Percentiles rank a stretch among this genome's conserved stretches.
phyloP scores from a whole-genome alignment of 2,329 filamentous ascomycete species.

The Phoma sp. region DNA sequence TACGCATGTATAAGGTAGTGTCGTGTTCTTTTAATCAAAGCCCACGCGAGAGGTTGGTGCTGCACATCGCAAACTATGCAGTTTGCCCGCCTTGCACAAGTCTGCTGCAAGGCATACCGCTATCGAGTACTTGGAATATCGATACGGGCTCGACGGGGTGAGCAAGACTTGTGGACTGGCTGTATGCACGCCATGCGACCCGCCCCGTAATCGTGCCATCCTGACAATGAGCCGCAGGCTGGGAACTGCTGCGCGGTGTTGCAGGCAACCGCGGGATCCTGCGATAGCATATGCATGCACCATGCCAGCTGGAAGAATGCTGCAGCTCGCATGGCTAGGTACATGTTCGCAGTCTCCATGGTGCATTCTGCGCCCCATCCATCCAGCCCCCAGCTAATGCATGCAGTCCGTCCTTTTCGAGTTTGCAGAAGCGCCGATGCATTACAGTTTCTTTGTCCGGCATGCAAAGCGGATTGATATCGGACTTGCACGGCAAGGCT shows the following conservation, averaged over 20 bases:
- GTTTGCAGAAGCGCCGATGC: background rate
- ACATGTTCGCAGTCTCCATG: background rate
- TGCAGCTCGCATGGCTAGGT: background rate
- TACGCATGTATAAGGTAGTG: background rate
- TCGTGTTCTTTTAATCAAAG: background rate
- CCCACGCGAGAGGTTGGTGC: background rate
- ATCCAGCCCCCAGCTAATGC: too few species aligned
- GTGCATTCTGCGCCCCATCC: too few species aligned
- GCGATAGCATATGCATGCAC: background rate
- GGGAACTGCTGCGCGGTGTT: background rate
- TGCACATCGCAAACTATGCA: background rate
- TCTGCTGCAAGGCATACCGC: background rate
- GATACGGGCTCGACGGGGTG: background rate
- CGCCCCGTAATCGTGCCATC: background rate
- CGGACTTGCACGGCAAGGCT: constrained; percentile 8
- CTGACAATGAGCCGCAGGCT: too few species aligned
- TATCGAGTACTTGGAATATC: background rate
- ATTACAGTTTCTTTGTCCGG: background rate
- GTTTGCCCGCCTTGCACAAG: background rate
- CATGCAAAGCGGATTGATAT: background rate
- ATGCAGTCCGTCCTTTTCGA: background rate
- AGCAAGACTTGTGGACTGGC: background rate
- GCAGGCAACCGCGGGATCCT: background rate
- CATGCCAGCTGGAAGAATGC: background rate
- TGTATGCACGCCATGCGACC: background rate